A percentile compares a stretch with the other conserved stretches of the same genome.
Conservation (phyloP, 768 basidiomycete species). For the Boletus vermiculosoides region DNA sequence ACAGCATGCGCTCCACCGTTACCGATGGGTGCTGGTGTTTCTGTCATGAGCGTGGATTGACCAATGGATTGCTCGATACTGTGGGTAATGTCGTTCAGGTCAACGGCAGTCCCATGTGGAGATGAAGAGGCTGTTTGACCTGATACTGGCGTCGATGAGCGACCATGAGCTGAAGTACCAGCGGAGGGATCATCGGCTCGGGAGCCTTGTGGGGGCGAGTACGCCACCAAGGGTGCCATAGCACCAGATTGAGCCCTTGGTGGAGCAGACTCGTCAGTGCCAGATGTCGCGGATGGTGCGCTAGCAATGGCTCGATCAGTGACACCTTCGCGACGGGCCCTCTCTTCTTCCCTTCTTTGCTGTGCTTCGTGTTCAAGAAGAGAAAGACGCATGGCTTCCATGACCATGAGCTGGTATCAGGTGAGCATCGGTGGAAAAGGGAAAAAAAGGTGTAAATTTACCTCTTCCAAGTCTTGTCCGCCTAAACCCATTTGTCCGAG, state of each 20-base stretch:
- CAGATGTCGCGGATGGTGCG: constrained; percentile 11
- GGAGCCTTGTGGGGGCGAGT: constrained; percentile 4
- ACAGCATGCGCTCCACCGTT: constrained; percentile 11
- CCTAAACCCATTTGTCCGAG: constrained; percentile 61
- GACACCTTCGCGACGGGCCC: constrained; percentile 49
- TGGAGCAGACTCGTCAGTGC: constrained; percentile 4
- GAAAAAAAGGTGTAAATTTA: constrained; percentile 36
- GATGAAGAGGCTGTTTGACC: constrained; percentile 36
- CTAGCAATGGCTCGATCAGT: constrained; percentile 36
- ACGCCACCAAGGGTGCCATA: constrained; percentile 1
- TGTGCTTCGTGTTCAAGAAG: constrained; percentile 94
- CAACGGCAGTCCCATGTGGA: constrained; percentile 25
- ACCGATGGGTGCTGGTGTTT: constrained; percentile 4
- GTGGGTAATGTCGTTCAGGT: constrained; percentile 27
- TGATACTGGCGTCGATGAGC: constrained; percentile 34
- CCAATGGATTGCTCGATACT: constrained; percentile 24
- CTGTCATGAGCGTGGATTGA: constrained; percentile 20
- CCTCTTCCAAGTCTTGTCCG: constrained; percentile 93
- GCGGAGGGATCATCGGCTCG: constrained; percentile 13
- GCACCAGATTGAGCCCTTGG: constrained; percentile 4
- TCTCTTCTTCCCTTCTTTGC: constrained; percentile 74
- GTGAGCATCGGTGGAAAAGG: constrained; percentile 15
- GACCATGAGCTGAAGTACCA: constrained; percentile 19
- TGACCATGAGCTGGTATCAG: constrained; percentile 79
- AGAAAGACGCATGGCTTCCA: constrained; percentile 98